These are phyloP conservation scores for Blumeriella jaapii DNA, from an alignment of 2,329 filamentous ascomycete genomes.

Conservation along the genomic window DNA sequence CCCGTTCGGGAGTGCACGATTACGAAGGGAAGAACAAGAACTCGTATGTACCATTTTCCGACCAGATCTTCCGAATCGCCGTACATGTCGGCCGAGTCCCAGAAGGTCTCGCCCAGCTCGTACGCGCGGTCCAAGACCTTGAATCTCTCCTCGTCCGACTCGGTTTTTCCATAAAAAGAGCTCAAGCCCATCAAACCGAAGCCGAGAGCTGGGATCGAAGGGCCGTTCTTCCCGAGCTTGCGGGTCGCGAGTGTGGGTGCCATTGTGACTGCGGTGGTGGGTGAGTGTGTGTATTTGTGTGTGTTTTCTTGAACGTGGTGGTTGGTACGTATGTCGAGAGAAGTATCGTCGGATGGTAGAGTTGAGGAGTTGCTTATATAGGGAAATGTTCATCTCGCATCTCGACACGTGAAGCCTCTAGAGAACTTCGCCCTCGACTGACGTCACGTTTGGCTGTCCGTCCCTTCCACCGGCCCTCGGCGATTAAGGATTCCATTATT, in stretches of 20 bases:
- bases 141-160: slow-evolving; percentile 29
- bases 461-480: too few species aligned
- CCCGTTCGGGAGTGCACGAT: background rate
- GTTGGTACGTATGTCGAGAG: too few species aligned
- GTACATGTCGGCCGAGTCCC: slow-evolving; percentile 31
- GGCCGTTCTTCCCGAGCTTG: slow-evolving; percentile 20
- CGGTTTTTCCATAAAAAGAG: slow-evolving; percentile 7
- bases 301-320: too few species aligned
- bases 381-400: too few species aligned
- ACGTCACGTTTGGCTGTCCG: too few species aligned
- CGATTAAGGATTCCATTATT: too few species aligned
- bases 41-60: slow-evolving; percentile 2
- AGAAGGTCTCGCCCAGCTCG: slow-evolving; percentile 30
- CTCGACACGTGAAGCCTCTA: too few species aligned
- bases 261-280: slow-evolving; percentile 4
- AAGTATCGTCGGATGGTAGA: too few species aligned
- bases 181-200: slow-evolving; percentile 21
- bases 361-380: too few species aligned
- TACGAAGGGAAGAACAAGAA: background rate
- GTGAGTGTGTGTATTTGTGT: too few species aligned
- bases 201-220: slow-evolving; percentile 19
- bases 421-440: too few species aligned
- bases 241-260: slow-evolving; percentile 18
- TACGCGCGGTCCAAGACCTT: slow-evolving; percentile 31
- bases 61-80: slow-evolving; percentile 26